These are phyloP conservation scores for Neurospora hispaniola DNA, from an alignment of 495 filamentous ascomycete genomes.

Conservation along the genomic window DNA sequence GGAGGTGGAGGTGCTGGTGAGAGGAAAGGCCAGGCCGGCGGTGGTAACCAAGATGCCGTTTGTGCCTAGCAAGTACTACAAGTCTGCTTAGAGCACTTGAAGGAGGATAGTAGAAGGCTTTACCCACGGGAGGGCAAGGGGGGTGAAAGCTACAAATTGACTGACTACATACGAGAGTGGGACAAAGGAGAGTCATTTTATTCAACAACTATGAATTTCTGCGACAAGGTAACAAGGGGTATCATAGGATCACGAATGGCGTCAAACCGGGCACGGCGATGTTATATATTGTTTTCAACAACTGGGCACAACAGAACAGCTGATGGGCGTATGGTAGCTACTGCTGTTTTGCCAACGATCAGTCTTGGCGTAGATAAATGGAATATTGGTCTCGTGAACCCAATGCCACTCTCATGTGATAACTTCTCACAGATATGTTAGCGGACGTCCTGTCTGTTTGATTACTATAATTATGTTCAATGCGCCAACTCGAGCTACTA, in stretches of 20 bases:
- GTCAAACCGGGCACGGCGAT: background rate
- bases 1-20: slow-evolving; percentile 65
- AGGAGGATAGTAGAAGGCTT: background rate
- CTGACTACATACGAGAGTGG: background rate
- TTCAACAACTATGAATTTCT: background rate
- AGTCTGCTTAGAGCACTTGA: slow-evolving; percentile 8
- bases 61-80: slow-evolving; percentile 70
- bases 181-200: background rate
- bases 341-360: background rate
- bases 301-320: background rate
- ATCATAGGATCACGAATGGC: background rate
- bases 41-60: slow-evolving; percentile 91
- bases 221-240: background rate
- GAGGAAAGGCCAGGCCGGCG: slow-evolving; percentile 72
- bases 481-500: background rate
- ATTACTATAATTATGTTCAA: background rate
- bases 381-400: background rate
- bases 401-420: background rate
- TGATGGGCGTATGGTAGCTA: background rate
- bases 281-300: background rate
- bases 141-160: background rate
- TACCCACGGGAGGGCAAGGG: background rate
- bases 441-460: background rate
- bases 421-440: background rate
- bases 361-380: background rate